Percentiles rank a stretch among this genome's conserved stretches.
phyloP scores from a whole-genome alignment of 495 filamentous ascomycete species.

The Aspergillus steynii region DNA sequence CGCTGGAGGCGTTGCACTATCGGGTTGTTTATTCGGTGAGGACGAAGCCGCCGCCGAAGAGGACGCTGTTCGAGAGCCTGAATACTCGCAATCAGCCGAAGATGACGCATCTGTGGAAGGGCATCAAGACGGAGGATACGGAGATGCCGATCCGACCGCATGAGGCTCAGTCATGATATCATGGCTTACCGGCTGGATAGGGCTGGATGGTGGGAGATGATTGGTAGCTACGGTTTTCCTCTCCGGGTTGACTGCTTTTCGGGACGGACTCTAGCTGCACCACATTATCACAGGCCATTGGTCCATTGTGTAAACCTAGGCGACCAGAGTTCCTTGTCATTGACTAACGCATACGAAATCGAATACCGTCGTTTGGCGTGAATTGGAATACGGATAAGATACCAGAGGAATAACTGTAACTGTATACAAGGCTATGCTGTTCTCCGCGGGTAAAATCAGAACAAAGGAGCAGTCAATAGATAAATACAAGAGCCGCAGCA shows the following conservation, averaged over 20 bases:
- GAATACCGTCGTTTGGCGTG: neutral
- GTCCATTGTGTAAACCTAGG: neutral
- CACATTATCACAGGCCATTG: too few relatives aligned
- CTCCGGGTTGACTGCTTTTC: neutral
- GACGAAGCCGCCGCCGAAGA: conserved; percentile 61
- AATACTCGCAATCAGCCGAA: neutral
- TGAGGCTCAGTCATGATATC: neutral
- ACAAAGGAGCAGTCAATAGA: conserved; percentile 15
- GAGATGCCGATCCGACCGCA: conserved; percentile 12
- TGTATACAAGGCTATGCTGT: conserved; percentile 22
- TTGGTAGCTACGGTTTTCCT: neutral
- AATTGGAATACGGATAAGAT: neutral
- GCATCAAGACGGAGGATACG: conserved; percentile 16
- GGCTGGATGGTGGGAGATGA: too few relatives aligned
- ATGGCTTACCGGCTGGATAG: too few relatives aligned
- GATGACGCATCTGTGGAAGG: conserved; percentile 9
- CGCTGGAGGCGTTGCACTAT: conserved; percentile 68
- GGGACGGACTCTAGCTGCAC: too few relatives aligned
- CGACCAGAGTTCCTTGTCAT: neutral
- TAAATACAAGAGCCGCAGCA: conserved; percentile 21
- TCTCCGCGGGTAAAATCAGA: conserved; percentile 17
- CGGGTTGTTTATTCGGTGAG: conserved; percentile 70
- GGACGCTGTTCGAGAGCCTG: conserved; percentile 51
- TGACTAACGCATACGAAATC: neutral
- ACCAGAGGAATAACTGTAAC: conserved; percentile 26